These are phyloP conservation scores for Grigorovia yakushimaensis DNA, from an alignment of 805 yeast genomes.

Conservation along the genomic window DNA sequence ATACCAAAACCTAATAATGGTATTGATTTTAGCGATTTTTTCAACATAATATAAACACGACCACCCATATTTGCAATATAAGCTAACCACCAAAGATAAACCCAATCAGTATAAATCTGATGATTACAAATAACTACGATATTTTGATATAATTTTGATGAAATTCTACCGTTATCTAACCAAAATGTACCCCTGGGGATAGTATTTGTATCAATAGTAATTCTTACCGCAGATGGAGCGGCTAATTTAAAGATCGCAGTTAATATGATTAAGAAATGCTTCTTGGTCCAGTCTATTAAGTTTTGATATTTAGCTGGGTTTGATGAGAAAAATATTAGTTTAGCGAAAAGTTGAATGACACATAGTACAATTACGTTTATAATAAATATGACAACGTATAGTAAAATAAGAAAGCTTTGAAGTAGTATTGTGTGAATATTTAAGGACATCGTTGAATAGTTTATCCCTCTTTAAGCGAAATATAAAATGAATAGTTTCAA, in stretches of 20 bases:
- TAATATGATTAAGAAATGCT: conserved; percentile 45
- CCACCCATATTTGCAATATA: conserved; percentile 60
- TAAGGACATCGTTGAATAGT: background rate
- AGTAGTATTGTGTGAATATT: background rate
- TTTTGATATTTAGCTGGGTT: conserved; percentile 30
- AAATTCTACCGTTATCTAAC: conserved; percentile 15
- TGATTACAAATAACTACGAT: conserved; percentile 77
- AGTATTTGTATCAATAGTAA: conserved; percentile 38
- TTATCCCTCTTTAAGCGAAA: background rate
- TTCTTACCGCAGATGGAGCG: conserved; percentile 42
- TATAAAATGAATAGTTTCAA: no score
- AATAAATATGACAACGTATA: conserved; percentile 18
- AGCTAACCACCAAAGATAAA: conserved; percentile 76
- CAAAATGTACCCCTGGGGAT: conserved; percentile 29
- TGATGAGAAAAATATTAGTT: conserved; percentile 13
- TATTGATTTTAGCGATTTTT: conserved; percentile 56
- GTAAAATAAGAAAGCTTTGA: conserved; percentile 5
- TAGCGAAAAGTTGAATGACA: conserved; percentile 36
- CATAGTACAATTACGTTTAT: conserved; percentile 38
- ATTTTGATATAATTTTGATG: conserved; percentile 35
- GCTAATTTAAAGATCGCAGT: conserved; percentile 40
- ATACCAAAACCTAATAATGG: conserved; percentile 85
- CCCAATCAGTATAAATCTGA: conserved; percentile 92
- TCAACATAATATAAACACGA: conserved; percentile 61
- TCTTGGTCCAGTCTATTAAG: conserved; percentile 45